Base-by-base conservation (phyloP, 768 basidiomycete genomes). In the Asterophora lycoperdoides region DNA sequence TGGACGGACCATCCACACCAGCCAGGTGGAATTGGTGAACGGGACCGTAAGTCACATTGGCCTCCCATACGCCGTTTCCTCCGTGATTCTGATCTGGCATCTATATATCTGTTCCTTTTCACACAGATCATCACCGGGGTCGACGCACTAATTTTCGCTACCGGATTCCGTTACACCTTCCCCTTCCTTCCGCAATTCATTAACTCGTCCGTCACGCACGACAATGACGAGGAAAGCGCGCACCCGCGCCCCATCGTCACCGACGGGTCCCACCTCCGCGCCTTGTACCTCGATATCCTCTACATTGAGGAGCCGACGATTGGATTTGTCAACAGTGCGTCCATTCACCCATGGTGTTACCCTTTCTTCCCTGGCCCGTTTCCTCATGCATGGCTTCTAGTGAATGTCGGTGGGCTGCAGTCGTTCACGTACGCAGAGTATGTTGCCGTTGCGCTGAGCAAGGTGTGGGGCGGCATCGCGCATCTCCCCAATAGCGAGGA, bases 261-360 rank as follows among this genome's bases (percentile, higher is more conserved):
- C 0, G 68, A 74, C 49, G 74, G 75, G 11, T 63, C 64, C 1
- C 67, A 68, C 35, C 55, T 75, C 23, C 70, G 70, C 6, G 66
- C 71, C 1, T 59, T 75, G 3, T 67, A 72, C 50, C 60, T 69
- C 35, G 73, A 73, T 44, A 51, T 67, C 0, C 68, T 73, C 50
- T 75, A 72, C 52, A 73, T 77, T 40, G 68, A 71, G 8, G 73
- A 77, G 39, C 73, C 74, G 1, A 72, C 74, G 2, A 57, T 77
- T 4, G 64, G 65, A 1, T 74, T 75, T 43, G 58, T 69, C 20
- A 66, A 67, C 41, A 59, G 70, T 69, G 45, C 30, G 65, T 55
- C n/a, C 11, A 6, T 4, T 8, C 1, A n/a, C n/a, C n/a, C n/a
- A n/a, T n/a, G n/a, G n/a, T n/a, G n/a, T n/a, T n/a, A n/a, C n/a